Conservation (phyloP, 1,139 yeast species). For the Protomyces arabidopsidicola region DNA sequence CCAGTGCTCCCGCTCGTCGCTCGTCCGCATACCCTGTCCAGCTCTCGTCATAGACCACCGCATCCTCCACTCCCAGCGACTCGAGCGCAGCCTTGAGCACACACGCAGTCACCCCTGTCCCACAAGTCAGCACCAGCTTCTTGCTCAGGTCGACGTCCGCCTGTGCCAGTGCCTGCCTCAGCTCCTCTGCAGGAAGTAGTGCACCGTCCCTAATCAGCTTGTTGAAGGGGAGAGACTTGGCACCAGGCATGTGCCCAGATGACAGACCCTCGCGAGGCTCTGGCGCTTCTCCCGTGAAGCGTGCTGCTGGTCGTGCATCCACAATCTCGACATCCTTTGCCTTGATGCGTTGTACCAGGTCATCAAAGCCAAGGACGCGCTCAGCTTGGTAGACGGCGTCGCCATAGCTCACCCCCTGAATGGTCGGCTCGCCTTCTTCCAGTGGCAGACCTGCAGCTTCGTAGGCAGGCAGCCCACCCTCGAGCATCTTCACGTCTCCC, state of each 20-base stretch:
- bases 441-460: constrained; percentile 2
- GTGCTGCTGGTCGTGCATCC: constrained; percentile 74
- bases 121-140: constrained; percentile 82
- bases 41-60: constrained; percentile 74
- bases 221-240: constrained; percentile 70
- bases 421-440: not conserved
- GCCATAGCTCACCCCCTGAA: constrained; percentile 38
- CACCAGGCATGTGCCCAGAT: constrained; percentile 84
- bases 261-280: constrained; percentile 86
- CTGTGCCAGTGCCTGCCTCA: constrained; percentile 46
- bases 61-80: constrained; percentile 48
- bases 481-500: constrained; percentile 9
- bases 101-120: constrained; percentile 92
- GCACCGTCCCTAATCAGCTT: constrained; percentile 47
- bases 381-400: constrained; percentile 40
- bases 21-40: constrained; percentile 62
- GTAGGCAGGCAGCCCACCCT: constrained; percentile 23
- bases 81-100: constrained; percentile 68
- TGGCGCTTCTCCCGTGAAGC: constrained; percentile 72
- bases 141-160: constrained; percentile 44
- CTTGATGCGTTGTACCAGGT: constrained; percentile 51
- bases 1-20: constrained; percentile 36
- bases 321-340: constrained; percentile 51
- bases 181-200: constrained; percentile 48
- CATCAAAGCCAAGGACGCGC: constrained; percentile 60